These are phyloP conservation scores for Candida incommunis DNA, from an alignment of 805 yeast species.

Conservation along the genomic window DNA sequence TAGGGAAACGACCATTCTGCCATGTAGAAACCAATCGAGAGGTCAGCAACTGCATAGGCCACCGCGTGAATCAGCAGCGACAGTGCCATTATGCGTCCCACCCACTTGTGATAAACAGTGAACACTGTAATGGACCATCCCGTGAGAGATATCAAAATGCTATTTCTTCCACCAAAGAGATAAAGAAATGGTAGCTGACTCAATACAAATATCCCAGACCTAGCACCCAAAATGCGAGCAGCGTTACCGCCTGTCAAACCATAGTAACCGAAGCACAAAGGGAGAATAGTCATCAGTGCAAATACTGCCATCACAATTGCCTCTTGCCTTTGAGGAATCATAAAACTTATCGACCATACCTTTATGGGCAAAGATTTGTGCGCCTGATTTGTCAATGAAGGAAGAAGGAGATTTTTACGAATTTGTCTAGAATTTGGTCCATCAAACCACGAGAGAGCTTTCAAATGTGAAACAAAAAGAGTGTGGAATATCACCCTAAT, in stretches of 20 bases:
- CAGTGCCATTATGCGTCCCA: slow-evolving; percentile 13
- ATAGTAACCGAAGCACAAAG: background rate
- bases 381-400: background rate
- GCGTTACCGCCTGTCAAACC: background rate
- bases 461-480: background rate
- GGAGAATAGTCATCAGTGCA: background rate
- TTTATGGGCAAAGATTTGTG: background rate
- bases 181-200: slow-evolving; percentile 16
- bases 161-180: slow-evolving; percentile 54
- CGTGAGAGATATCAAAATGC: slow-evolving; percentile 43
- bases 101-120: slow-evolving; percentile 37
- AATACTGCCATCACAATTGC: background rate
- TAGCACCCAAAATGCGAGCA: background rate
- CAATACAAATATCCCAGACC: slow-evolving; percentile 3
- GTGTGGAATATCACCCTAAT: background rate
- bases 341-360: background rate
- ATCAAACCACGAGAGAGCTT: background rate
- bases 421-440: background rate
- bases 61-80: slow-evolving; percentile 15
- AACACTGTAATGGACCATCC: slow-evolving; percentile 50
- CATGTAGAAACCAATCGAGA: slow-evolving; percentile 6
- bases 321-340: background rate
- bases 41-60: slow-evolving; percentile 10
- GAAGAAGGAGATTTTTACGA: background rate
- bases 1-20: slow-evolving; percentile 7